Evolutionary conservation across 169 alveolate species (phyloP), one percentile per base, ranked within the genome.

Genomic region (Fabrea salina): DNA sequence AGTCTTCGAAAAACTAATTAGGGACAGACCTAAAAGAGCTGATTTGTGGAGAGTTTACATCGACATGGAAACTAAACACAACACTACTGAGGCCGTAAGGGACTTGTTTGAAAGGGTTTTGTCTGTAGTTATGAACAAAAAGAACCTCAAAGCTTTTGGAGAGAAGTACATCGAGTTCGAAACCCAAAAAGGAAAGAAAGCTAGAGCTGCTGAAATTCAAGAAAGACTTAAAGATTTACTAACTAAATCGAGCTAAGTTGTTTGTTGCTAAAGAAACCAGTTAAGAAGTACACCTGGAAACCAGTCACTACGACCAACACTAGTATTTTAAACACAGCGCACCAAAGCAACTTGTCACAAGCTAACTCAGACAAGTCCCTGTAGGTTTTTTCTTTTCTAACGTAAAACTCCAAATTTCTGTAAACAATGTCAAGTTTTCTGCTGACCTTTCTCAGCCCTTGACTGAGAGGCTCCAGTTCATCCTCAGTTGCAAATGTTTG

Each of bases 21-120:
- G 43, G 2, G 79, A 70, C 7, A 70, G 49, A 22, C 79, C 79
- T 19, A 70, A 70, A 5, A 43, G 66, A 47, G 22, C 79, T 44
- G 79, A 70, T 39, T n/a, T 70, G 32, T 70, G 59, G 32, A 19
- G 22, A 19, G 61, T 50, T 47, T 70, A 44, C 32, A 25, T 70
- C 0, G 32, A 50, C 35, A 22, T 41, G 25, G 79, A 70, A 70
- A 37, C 13, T 16, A 43, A 70, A 70, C 13, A 41, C 49, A 33
- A 37, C 19, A 33, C 25, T 25, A n/a, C 22, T 35, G 79, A 70
- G n/a, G 27, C 13, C 8, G 66, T 50, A 8, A 41, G 68, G 6
- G 79, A 70, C 22, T 50, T 70, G 37, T 70, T 27, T 25, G 79
- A 70, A 49, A 70, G 68, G n/a, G 79, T 50, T 30, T 4, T 70